Base-by-base conservation (phyloP, 345 rosid genomes). In the Boechera stricta region DNA sequence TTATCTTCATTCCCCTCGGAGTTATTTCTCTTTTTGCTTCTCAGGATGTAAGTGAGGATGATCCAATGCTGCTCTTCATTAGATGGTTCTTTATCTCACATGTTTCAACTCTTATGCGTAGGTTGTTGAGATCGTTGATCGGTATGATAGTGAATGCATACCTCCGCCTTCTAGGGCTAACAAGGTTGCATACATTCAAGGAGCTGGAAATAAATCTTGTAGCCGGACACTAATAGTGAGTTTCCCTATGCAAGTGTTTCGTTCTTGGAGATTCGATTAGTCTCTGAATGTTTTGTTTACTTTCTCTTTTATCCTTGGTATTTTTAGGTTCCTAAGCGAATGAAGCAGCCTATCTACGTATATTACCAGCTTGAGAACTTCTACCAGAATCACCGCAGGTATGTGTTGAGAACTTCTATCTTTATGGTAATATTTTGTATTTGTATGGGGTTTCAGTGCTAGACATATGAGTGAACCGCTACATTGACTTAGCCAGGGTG, bases 381-480 rank as follows among this genome's bases (percentile, higher is more conserved):
- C 79, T 95, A 92, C 85, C 99, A 95, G 86, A 95, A 95, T 75
- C 99, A 95, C 81, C 94, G 98, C 72, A 88, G 99, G 97, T 92
- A 85, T 72, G 16, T 36, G 39, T 52, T 16, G 41, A 45, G 3
- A 56, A 57, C 24, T 59, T 67, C 18, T 61, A 10, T 16, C 12
- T 49, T 26, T 11, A 2, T 32, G 10, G 31, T 59, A 59, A 8
- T 59, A 16, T 33, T 5, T 58, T 58, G 18, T 59, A 29, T 7
- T 31, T 44, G 4, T 66, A 6, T 26, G 15, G 36, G 57, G 64
- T 36, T 67, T 45, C 67, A 47, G 15, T 33, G 39, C 52, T 57
- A 33, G 51, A 24, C 38, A 5, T 55, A 9, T 21, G 72, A 56
- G 72, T 39, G 15, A 53, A 31, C 3, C 7, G 57, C 12, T 44